Evolutionary conservation across 305 asterid species (phyloP).

Genomic region (Fraxinus ornus): DNA sequence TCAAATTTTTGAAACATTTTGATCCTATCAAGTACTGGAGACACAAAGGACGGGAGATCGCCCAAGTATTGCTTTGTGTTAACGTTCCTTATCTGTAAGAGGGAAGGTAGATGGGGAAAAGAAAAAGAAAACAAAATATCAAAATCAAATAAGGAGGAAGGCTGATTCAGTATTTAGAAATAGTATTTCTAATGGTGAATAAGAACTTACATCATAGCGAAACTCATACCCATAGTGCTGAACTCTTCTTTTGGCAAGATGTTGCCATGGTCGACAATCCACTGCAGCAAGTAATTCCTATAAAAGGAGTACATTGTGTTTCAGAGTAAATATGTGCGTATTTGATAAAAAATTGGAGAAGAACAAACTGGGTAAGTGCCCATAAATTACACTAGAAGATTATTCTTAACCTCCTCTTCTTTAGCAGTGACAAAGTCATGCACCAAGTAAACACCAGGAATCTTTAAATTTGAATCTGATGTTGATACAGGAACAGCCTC

Average conservation of each 20-base stretch:
- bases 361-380: slow-evolving; percentile 14
- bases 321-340: background rate
- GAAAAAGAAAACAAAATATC: slow-evolving; percentile 7
- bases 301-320: slow-evolving; percentile 10
- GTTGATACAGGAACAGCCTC: slow-evolving; percentile 57
- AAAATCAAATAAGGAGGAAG: background rate
- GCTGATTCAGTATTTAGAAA: background rate
- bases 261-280: slow-evolving; percentile 67
- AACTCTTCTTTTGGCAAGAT: slow-evolving; percentile 92
- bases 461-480: slow-evolving; percentile 67
- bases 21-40: slow-evolving; percentile 60
- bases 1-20: slow-evolving; percentile 48
- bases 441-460: slow-evolving; percentile 78
- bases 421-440: slow-evolving; percentile 60
- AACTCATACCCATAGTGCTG: slow-evolving; percentile 94
- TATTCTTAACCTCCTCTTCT: slow-evolving; percentile 85
- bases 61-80: slow-evolving; percentile 72
- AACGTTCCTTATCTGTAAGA: slow-evolving; percentile 80
- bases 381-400: slow-evolving; percentile 25
- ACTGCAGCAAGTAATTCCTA: slow-evolving; percentile 88
- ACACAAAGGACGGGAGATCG: slow-evolving; percentile 78
- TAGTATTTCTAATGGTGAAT: background rate
- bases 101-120: slow-evolving; percentile 5
- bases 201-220: slow-evolving; percentile 65
- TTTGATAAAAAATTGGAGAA: background rate